Evolutionary conservation across 225 moss, liverwort and hornwort species (phyloP).

Genomic region (Antitrichia curtipendula): DNA sequence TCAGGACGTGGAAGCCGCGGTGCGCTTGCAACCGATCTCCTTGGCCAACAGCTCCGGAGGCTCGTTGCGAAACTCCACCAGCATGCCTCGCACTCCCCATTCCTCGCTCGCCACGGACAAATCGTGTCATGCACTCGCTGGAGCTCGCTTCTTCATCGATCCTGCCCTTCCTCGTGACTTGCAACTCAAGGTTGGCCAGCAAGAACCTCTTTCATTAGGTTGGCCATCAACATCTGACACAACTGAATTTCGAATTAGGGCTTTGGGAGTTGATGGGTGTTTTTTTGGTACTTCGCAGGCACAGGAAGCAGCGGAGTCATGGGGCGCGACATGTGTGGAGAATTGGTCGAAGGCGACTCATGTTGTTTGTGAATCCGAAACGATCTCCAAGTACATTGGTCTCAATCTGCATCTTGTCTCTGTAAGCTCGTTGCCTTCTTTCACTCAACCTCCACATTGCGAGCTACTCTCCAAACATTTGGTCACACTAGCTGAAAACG

Average conservation of each 20-base stretch:
- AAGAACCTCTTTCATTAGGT: too few species aligned
- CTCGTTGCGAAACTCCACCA: conserved; percentile 26
- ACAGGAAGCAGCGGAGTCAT: conserved; percentile 42
- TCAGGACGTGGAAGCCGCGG: conserved; percentile 13
- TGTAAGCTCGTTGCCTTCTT: conserved; percentile 7
- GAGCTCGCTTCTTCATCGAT: conserved; percentile 35
- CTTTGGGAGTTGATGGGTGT: neutral
- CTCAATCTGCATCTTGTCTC: conserved; percentile 53
- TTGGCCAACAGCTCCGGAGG: conserved; percentile 25
- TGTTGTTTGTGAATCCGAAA: conserved; percentile 42
- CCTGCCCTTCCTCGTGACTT: conserved; percentile 35
- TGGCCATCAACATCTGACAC: neutral
- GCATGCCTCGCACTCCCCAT: conserved; percentile 27
- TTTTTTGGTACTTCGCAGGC: neutral
- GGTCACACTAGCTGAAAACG: neutral
- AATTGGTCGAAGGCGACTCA: conserved; percentile 48
- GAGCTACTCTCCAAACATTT: neutral
- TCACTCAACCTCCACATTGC: neutral
- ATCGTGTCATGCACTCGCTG: conserved; percentile 28
- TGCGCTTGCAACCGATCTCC: conserved; percentile 15
- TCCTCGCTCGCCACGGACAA: conserved; percentile 28
- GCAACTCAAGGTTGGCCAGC: conserved; percentile 22
- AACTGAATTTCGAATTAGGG: neutral
- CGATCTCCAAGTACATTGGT: conserved; percentile 44
- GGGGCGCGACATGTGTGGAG: conserved; percentile 37